Percentiles rank a stretch among this genome's conserved stretches.
Conservation (phyloP, 169 alveolate species). For the Amoebophrya sp. region DNA sequence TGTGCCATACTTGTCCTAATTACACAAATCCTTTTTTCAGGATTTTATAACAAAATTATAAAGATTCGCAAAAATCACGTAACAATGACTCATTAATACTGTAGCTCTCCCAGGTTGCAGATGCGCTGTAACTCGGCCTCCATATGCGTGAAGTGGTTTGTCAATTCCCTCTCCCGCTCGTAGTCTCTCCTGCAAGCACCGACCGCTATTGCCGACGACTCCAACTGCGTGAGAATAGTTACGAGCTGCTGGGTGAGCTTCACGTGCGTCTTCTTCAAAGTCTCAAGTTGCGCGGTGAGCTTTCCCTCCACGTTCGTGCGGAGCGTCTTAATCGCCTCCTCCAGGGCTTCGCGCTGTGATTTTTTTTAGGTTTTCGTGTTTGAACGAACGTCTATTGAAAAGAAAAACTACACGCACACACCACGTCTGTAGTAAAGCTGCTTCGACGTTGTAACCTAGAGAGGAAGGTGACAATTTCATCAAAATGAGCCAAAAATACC, state of each 20-base stretch:
- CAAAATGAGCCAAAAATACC: background rate
- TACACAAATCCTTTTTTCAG: too few relatives aligned
- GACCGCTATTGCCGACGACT: background rate
- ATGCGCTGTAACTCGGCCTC: background rate
- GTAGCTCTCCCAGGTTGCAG: background rate
- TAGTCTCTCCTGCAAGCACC: background rate
- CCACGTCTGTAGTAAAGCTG: too few relatives aligned
- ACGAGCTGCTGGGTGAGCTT: background rate
- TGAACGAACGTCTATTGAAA: too few relatives aligned
- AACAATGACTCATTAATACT: background rate
- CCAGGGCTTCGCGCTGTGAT: too few relatives aligned
- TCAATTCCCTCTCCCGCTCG: background rate
- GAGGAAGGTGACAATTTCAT: too few relatives aligned
- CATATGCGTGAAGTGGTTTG: background rate
- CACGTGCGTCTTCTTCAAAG: background rate
- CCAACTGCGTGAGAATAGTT: background rate
- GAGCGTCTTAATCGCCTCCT: background rate
- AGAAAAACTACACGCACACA: too few relatives aligned
- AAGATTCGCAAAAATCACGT: background rate
- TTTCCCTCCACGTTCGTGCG: background rate
- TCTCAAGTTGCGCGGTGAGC: background rate
- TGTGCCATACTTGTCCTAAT: too few relatives aligned
- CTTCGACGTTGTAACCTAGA: too few relatives aligned
- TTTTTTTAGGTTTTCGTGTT: too few relatives aligned
- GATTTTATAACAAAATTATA: too few relatives aligned